Conservation (phyloP, 2,329 filamentous ascomycete species). For the Dothistroma septosporum region DNA sequence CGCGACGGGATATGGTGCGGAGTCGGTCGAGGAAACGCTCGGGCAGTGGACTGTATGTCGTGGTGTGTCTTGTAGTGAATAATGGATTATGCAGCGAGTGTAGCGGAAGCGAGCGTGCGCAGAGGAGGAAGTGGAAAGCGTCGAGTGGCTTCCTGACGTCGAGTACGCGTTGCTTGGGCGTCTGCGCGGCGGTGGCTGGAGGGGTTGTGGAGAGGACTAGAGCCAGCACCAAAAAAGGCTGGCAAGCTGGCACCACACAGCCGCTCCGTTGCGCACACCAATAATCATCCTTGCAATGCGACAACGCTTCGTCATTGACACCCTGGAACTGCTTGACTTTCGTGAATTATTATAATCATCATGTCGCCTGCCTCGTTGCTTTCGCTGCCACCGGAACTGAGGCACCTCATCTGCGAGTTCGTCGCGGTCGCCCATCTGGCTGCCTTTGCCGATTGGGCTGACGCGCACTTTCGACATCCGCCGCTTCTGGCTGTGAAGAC, state of each 20-base stretch:
- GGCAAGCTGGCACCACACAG: background rate
- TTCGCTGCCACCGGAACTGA: constrained; percentile 17
- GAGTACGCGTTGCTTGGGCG: background rate
- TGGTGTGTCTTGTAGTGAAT: background rate
- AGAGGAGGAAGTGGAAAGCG: background rate
- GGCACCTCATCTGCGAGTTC: constrained; percentile 12
- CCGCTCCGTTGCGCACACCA: background rate
- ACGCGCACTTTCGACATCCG: constrained; percentile 5
- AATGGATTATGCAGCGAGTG: background rate
- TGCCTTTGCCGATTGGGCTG: constrained; percentile 10
- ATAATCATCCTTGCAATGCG: background rate
- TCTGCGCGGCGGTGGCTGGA: too few relatives aligned
- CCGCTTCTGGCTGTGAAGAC: constrained; percentile 10
- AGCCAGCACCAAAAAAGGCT: background rate
- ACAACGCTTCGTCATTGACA: background rate
- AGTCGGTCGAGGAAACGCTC: background rate
- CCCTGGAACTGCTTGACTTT: background rate
- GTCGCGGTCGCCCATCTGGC: constrained; percentile 11
- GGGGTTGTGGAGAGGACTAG: background rate
- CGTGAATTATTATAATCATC: background rate
- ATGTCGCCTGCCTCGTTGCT: constrained; percentile 2
- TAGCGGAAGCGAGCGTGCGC: background rate
- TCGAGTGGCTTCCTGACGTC: background rate
- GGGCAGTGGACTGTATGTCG: background rate
- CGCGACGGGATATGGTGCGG: background rate